Evolutionary conservation across 352 stramenopile species (phyloP).

Genomic region (Globisporangium cylindrosporum): DNA sequence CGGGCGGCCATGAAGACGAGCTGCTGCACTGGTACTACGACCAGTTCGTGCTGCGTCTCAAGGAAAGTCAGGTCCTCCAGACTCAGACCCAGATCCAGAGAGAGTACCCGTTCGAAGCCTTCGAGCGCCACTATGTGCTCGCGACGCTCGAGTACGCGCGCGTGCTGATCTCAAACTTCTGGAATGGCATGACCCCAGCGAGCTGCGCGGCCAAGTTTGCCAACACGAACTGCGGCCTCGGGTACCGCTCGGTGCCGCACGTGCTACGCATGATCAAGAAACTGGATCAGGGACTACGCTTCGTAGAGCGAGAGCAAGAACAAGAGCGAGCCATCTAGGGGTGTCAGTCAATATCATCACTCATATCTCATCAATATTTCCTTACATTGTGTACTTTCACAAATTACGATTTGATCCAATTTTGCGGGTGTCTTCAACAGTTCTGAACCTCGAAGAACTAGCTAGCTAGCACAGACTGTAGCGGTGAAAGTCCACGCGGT

Average conservation of each 20-base stretch:
- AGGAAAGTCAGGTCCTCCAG: conserved; percentile 6
- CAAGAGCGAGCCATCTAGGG: conserved; percentile 8
- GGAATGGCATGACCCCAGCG: conserved; percentile 44
- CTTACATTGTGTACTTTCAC: neutral
- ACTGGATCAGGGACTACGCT: conserved; percentile 33
- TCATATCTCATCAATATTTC: neutral
- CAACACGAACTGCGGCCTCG: conserved; percentile 67
- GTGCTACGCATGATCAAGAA: conserved; percentile 55
- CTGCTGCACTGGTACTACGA: conserved; percentile 62
- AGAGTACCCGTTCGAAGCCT: conserved; percentile 45
- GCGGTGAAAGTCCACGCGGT: conserved; percentile 17
- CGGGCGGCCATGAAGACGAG: conserved; percentile 22
- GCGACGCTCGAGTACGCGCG: conserved; percentile 65
- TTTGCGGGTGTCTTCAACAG: too few species aligned
- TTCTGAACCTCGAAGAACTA: too few species aligned
- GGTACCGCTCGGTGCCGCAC: conserved; percentile 63
- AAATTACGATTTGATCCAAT: neutral
- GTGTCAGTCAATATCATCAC: neutral
- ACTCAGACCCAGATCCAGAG: conserved; percentile 7
- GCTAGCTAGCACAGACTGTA: conserved; percentile 14
- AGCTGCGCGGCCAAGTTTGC: conserved; percentile 34
- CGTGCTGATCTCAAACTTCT: conserved; percentile 64
- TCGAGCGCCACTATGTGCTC: conserved; percentile 57
- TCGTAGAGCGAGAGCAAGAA: conserved; percentile 49
- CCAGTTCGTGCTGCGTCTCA: conserved; percentile 21